Evolutionary conservation across 257 asterid species (phyloP), one percentile per base, ranked within the genome.

Genomic region (Petrea volubilis): DNA sequence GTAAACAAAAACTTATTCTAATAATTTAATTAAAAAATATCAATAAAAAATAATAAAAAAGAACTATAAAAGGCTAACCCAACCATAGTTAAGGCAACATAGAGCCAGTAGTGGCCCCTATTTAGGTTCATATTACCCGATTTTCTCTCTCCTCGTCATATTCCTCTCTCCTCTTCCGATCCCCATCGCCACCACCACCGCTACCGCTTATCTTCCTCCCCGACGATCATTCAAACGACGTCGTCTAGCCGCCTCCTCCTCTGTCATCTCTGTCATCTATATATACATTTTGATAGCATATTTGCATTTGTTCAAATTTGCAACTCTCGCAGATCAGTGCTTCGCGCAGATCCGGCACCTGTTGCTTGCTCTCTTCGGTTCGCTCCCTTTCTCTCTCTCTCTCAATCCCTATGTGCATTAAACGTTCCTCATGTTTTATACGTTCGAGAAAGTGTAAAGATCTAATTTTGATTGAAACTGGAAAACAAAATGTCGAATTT

Each of bases 321-420:
- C 36, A 44, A 41, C 44, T 64, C 52, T 55, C 70, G 66, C 77
- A 65, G 87, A 90, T 87, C 89, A 89, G 72, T 55, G 75, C 73
- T 69, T 78, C 63, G 61, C 43, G 73, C 67, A 78, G 89, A 84
- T 83, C 90, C 84, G 68, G 64, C 73, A 69, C 34, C 34, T 10
- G 67, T 76, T 44, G 58, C 43, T 53, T 17, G 7, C n/a, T 43
- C 23, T 55, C 60, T 31, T 60, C 60, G 81, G 87, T 75, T 75
- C 75, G 84, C 77, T 77, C 18, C 60, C 7, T 67, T n/a, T n/a
- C n/a, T n/a, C 21, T 24, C 40, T 65, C 12, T 18, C 15, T 64
- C 57, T 59, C 21, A 20, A n/a, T 47, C 24, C 53, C 13, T 68
- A 60, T 47, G 18, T 36, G 17, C 21, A 0, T 63, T 63, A 1